Base-by-base conservation (phyloP, 108 stramenopile species). In the Pseudonitzschia pungens region DNA sequence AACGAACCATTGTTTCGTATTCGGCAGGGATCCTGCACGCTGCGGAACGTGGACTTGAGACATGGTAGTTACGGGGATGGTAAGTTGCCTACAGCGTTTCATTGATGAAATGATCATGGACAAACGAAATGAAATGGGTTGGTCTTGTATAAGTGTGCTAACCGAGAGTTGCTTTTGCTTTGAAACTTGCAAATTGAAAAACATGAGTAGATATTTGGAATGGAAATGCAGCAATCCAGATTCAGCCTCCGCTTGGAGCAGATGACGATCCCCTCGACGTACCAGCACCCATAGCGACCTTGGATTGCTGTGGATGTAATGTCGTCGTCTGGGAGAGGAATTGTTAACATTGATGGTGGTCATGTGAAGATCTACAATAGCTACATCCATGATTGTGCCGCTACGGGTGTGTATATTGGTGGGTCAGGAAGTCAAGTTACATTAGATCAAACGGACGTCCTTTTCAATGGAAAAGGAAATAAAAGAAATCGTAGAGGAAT, bases 381-480 rank as follows among this genome's bases (percentile, higher is more conserved):
- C 66, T 72, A 77, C 58, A 70, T 93, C 65, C 88, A 91, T 66
- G 86, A 88, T 52, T 93, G 87, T 67, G 92, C 92, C 0, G 92
- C 92, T 42, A 93, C 92, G 20, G 92, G 92, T 16, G 54, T 93
- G 18, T 93, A 93, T 65, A 71, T 93, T 16, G 92, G 92, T 55
- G 90, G 89, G 11, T 11, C 76, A 28, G 88, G 83, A 43, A 91
- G 86, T 63, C 56, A 41, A 26, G 86, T 84, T 12, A 71, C 43
- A 9, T 68, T 93, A 12, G 72, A 82, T 7, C 62, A 68, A 18
- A 81, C 86, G 32, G 92, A 93, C 74, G 84, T 93, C 21, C 64
- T 88, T 29, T 66, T 77, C 14, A 91, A 91, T 77, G 92, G 92
- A 14, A 78, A 81, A 74, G 92, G 92, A 4, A 89, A 88, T 66